These are phyloP conservation scores for Citrus inodora DNA, from an alignment of 345 rosid genomes.

Conservation along the genomic window DNA sequence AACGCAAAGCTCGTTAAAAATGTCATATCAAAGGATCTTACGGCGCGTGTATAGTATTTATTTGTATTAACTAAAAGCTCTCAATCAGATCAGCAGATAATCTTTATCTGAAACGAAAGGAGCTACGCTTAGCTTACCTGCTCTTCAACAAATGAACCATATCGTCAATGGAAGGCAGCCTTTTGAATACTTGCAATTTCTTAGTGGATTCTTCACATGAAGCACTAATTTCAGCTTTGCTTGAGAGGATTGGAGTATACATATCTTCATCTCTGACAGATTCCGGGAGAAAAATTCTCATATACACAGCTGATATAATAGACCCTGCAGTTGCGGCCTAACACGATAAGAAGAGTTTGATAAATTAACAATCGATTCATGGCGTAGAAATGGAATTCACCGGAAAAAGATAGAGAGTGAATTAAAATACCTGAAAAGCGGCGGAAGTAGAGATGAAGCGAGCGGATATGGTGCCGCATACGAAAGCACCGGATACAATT, in stretches of 20 bases:
- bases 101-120: neutral
- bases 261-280: conserved; percentile 34
- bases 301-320: conserved; percentile 46
- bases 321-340: conserved; percentile 59
- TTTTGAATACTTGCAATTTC: conserved; percentile 31
- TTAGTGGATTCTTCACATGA: conserved; percentile 23
- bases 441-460: conserved; percentile 78
- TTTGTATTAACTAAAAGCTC: too few relatives aligned
- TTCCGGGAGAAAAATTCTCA: conserved; percentile 70
- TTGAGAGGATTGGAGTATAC: conserved; percentile 40
- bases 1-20: neutral
- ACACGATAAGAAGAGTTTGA: neutral
- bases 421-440: conserved; percentile 58
- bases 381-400: neutral
- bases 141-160: conserved; percentile 48
- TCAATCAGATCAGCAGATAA: too few relatives aligned
- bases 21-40: too few relatives aligned
- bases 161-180: conserved; percentile 50
- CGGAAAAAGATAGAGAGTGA: neutral
- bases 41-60: too few relatives aligned
- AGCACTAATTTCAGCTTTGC: conserved; percentile 15
- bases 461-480: conserved; percentile 65
- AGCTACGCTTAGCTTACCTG: conserved; percentile 42
- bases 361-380: neutral
- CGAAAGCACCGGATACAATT: conserved; percentile 71